A percentile compares a stretch with the other conserved stretches of the same genome.
phyloP scores from a whole-genome alignment of 2,329 filamentous ascomycete genomes.

The Colletotrichum caudatum region DNA sequence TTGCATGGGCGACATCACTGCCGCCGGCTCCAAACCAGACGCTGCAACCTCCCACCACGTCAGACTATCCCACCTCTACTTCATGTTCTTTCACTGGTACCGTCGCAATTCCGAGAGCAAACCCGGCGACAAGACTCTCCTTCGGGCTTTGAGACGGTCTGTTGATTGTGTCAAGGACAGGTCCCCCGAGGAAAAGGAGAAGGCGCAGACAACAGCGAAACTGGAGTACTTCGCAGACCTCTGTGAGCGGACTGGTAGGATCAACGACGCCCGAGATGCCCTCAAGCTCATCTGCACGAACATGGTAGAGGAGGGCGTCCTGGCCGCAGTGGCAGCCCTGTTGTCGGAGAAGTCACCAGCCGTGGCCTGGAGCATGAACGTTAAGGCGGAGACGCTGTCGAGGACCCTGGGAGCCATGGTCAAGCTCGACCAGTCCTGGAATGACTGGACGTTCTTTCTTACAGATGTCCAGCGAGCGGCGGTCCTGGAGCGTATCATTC shows the following conservation, averaged over 20 bases:
- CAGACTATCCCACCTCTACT: conserved; percentile 80
- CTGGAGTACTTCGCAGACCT: conserved; percentile 75
- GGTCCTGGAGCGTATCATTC: conserved; percentile 71
- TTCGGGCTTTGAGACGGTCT: conserved; percentile 72
- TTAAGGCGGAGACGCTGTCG: conserved; percentile 65
- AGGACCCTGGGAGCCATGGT: conserved; percentile 70
- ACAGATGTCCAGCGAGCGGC: conserved; percentile 65
- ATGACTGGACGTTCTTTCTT: conserved; percentile 68
- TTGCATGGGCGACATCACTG: conserved; percentile 58
- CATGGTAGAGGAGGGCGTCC: conserved; percentile 68
- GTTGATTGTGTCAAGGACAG: conserved; percentile 71
- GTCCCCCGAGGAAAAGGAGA: conserved; percentile 65
- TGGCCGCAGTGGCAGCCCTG: conserved; percentile 64
- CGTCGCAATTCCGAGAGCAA: conserved; percentile 52
- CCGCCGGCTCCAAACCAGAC: conserved; percentile 46
- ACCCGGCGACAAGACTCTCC: conserved; percentile 56
- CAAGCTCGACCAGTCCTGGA: conserved; percentile 67
- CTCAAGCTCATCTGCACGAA: conserved; percentile 71
- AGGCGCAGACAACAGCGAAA: conserved; percentile 72
- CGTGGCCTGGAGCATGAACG: conserved; percentile 64
- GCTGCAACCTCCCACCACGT: conserved; percentile 64
- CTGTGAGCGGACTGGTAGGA: conserved; percentile 64
- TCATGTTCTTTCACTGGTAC: conserved; percentile 59
- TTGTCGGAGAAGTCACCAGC: conserved; percentile 63
- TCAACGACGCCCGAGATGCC: conserved; percentile 68